Evolutionary conservation across 2,329 filamentous ascomycete species (phyloP), one percentile per base, ranked within the genome.

Genomic region (Hypoxylon sp.): DNA sequence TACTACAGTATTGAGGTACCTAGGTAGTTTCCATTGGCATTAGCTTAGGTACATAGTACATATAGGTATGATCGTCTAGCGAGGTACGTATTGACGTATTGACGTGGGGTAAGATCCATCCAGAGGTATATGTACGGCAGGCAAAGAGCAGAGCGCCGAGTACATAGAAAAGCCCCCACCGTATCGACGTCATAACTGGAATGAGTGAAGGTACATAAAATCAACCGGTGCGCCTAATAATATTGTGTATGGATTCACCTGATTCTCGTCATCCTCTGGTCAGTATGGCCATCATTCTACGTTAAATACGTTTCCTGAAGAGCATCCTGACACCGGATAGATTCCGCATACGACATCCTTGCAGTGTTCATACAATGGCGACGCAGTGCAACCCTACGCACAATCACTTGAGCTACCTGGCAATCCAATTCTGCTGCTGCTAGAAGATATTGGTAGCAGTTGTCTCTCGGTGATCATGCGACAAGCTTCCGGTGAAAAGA

Each of bases 301-400:
- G 16, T 50, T 8, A 9, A 46, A 36, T 54, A 32, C 22, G 26
- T 33, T 46, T 14, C 22, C 20, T 16, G 16, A 36, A 52, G 22
- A 58, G n/a, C 14, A 42, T 58, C 38, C 32, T 49, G 20, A 12
- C 55, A 40, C 52, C 54, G 55, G 54, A 58, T 52, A 32, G 38
- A 58, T 18, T 60, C 48, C 64, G 33, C 53, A 49, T 54, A 49
- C 36, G 16, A 11, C 8, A 65, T 49, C 56, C 52, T 49, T 52
- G 52, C 40, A 55, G 9, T 8, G 24, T 33, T 24, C 26, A 22
- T 50, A 48, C 22, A 54, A 60, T 54, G 50, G 24, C 26, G 6
- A 66, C 49, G 64, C 57, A 22, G 49, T 66, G 64, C 59, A 63
- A 67, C 64, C 64, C 59, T 22, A 52, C 42, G 14, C 16, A 40